These are phyloP conservation scores for Dichotomocladium elegans DNA, from an alignment of 371 early-diverging fungal genomes.

Conservation along the genomic window DNA sequence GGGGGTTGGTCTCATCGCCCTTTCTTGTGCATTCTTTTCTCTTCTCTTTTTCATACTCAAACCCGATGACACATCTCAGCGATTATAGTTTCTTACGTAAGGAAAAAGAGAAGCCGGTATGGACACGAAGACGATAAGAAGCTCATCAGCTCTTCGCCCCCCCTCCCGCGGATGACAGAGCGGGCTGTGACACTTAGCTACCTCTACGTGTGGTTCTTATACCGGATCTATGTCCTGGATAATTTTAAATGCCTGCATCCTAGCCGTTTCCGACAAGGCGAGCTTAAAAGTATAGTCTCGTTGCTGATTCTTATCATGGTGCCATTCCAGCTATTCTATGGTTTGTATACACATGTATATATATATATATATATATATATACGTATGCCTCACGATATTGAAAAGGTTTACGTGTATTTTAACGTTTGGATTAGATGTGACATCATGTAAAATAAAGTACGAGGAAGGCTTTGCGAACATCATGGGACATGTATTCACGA, in stretches of 20 bases:
- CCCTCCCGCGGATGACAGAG: constrained; percentile 13
- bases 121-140: not conserved
- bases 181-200: constrained; percentile 33
- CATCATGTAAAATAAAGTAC: constrained; percentile 43
- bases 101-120: not conserved
- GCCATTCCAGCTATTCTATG: constrained; percentile 44
- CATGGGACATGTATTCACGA: constrained; percentile 27
- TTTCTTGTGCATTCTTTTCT: constrained; percentile 3
- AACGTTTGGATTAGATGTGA: constrained; percentile 32
- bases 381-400: not conserved
- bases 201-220: constrained; percentile 30
- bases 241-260: constrained; percentile 30
- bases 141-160: not conserved
- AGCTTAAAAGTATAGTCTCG: constrained; percentile 46
- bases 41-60: not conserved
- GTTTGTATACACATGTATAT: constrained; percentile 11
- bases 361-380: not conserved
- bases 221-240: constrained; percentile 37
- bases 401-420: not conserved
- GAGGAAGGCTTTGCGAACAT: constrained; percentile 41
- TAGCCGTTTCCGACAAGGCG: constrained; percentile 33
- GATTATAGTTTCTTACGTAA: constrained; percentile 44
- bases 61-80: constrained; percentile 41
- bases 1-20: too few species aligned
- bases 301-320: constrained; percentile 39